phyloP scores from a whole-genome alignment of 371 early-diverging fungal genomes.

The Mucor circinelloides region DNA sequence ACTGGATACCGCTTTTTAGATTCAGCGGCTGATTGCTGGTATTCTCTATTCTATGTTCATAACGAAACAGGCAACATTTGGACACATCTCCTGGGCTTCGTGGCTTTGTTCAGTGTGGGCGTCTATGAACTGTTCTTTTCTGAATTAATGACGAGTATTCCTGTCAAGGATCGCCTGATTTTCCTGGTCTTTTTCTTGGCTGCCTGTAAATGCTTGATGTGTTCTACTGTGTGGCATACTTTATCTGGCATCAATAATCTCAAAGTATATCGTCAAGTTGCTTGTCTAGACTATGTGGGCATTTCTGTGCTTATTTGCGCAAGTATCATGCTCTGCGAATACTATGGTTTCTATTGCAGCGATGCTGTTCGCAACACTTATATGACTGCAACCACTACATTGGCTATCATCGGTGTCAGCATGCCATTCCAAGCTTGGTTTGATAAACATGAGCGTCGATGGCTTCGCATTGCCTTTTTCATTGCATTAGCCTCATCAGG shows the following conservation, averaged over 20 bases:
- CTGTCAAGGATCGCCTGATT: constrained; percentile 56
- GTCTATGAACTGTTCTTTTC: constrained; percentile 52
- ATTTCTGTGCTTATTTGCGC: constrained; percentile 76
- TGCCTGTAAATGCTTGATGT: constrained; percentile 72
- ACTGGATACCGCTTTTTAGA: constrained; percentile 75
- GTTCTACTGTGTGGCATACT: constrained; percentile 78
- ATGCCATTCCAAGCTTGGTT: constrained; percentile 57
- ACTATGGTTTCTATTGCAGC: constrained; percentile 78
- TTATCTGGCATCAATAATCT: constrained; percentile 76
- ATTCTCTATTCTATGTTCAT: constrained; percentile 73
- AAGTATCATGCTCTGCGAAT: constrained; percentile 63
- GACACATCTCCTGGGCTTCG: constrained; percentile 76
- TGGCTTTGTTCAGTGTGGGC: constrained; percentile 61
- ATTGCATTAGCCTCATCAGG: constrained; percentile 64
- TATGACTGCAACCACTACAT: constrained; percentile 53
- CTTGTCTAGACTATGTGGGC: constrained; percentile 83
- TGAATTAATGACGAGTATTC: constrained; percentile 48
- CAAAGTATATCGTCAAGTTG: constrained; percentile 46
- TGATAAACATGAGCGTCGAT: constrained; percentile 41
- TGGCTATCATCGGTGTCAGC: constrained; percentile 45
- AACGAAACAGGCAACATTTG: constrained; percentile 88
- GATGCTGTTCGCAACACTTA: constrained; percentile 64
- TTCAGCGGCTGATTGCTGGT: constrained; percentile 66
- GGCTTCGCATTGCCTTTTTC: constrained; percentile 57
- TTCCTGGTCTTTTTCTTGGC: constrained; percentile 62